These are phyloP conservation scores for Monosiga brevicollis DNA, from an alignment of 78 protist species.

Conservation along the genomic window DNA sequence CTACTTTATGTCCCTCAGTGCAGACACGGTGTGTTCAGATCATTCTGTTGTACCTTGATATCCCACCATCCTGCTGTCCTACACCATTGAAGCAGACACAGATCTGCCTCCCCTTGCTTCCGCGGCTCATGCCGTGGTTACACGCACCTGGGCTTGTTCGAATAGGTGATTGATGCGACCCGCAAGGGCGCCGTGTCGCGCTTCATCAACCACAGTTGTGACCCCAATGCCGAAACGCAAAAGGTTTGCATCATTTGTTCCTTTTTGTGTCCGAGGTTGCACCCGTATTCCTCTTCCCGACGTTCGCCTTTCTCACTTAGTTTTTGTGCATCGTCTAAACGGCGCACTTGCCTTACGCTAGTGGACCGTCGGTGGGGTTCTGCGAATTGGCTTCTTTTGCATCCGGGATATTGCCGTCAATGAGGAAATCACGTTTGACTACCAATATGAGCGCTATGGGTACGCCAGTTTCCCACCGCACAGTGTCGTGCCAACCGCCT, in stretches of 20 bases:
- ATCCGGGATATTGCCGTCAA: slow-evolving; percentile 65
- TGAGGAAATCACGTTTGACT: slow-evolving; percentile 85
- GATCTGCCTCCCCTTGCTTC: not conserved
- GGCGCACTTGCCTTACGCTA: slow-evolving; percentile 4
- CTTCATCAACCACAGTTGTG: slow-evolving; percentile 93
- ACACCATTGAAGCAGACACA: no score
- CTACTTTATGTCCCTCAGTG: not conserved
- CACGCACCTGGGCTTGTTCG: not conserved
- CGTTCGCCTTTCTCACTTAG: not conserved
- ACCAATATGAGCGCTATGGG: slow-evolving; percentile 13
- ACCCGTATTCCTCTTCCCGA: not conserved
- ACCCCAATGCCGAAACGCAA: slow-evolving; percentile 38
- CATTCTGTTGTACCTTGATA: not conserved
- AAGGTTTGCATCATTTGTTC: slow-evolving; percentile 27
- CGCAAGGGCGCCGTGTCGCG: slow-evolving; percentile 80
- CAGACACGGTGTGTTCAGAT: not conserved
- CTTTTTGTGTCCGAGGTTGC: not conserved
- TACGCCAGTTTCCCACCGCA: no score
- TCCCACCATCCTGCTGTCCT: not conserved
- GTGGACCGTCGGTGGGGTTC: slow-evolving; percentile 38
- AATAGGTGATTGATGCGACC: slow-evolving; percentile 83
- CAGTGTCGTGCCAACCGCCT: no score
- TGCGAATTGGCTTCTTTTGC: slow-evolving; percentile 72
- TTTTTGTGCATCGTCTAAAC: not conserved
- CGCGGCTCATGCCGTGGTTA: not conserved